Base-by-base conservation (phyloP, 1,139 yeast species). In the Pichia kudriavzevii region DNA sequence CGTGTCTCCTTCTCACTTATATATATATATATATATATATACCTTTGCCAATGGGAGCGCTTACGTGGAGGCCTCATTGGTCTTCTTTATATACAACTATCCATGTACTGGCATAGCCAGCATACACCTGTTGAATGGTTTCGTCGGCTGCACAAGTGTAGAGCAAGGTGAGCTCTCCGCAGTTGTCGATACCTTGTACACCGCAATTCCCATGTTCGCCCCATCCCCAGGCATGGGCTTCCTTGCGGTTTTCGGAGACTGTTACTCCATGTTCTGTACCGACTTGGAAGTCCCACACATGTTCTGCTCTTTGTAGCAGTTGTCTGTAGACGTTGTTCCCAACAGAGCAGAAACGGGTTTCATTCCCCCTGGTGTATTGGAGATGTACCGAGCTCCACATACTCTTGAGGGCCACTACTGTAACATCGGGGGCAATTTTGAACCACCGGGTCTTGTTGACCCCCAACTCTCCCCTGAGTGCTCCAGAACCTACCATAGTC, bases 191-290 rank as follows among this genome's bases (percentile, higher is more conserved):
- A 14, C 43, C 45, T 12, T 50, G 57, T 1, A 42, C 44, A 0
- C 97, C 97, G 59, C 97, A 88, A 53, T 91, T 91, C 1, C 98
- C 97, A 54, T 91, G 98, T 53, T 91, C 98, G 18, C 96, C 96
- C 98, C 98, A 91, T 1, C 98, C 98, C 97, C 97, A 91, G 3
- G 88, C 71, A 37, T 53, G 63, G 0, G 83, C 76, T 5, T 46
- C 41, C 30, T 42, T 41, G 4, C 8, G 13, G 10, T 61, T 13
- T 2, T 51, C 42, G 0, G 52, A 32, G 2, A 66, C 45, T 2
- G 73, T 55, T 16, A 84, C 51, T 0, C 93, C 94, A 55, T 91
- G 98, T 52, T 91, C 98, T 51, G 95, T 84, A 1, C 98, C 98
- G 2, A 73, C 67, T 0, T 66, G 64, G 38, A 64, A 61, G 34